Percentiles rank a stretch among this genome's conserved stretches.
Evolutionary conservation across 176 grass and related monocot species (phyloP).

Genomic region (Saccharum spontaneum): DNA sequence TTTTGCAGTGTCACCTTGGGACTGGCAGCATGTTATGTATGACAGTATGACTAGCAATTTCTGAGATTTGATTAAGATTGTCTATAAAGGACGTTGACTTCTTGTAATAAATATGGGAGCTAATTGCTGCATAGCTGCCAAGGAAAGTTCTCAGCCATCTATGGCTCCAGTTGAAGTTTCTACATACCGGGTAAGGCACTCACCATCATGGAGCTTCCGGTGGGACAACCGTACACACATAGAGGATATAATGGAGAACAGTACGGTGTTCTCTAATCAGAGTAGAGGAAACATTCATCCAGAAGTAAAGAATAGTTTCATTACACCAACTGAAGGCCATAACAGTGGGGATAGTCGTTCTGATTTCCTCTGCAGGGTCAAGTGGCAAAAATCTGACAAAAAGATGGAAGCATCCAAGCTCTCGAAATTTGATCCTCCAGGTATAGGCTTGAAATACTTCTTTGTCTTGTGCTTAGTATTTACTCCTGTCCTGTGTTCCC

Average conservation of each 20-base stretch:
- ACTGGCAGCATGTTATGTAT: constrained; percentile 3
- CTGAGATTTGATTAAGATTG: constrained; percentile 15
- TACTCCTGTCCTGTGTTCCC: not conserved
- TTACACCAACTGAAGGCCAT: constrained; percentile 45
- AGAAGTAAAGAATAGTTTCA: constrained; percentile 57
- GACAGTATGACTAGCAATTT: not conserved
- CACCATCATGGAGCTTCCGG: constrained; percentile 82
- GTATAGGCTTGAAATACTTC: constrained; percentile 25
- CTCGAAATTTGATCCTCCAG: constrained; percentile 33
- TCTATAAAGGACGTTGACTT: constrained; percentile 18
- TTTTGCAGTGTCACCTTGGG: constrained; percentile 27
- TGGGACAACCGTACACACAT: constrained; percentile 90
- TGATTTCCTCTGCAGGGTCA: constrained; percentile 43
- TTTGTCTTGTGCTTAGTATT: constrained; percentile 1
- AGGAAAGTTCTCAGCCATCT: constrained; percentile 53
- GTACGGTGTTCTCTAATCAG: constrained; percentile 44
- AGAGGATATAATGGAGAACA: constrained; percentile 70
- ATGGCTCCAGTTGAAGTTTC: constrained; percentile 55
- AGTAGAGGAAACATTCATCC: constrained; percentile 48
- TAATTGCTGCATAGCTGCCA: constrained; percentile 78
- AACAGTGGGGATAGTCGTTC: constrained; percentile 37
- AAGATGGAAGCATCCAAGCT: constrained; percentile 39
- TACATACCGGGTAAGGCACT: constrained; percentile 69
- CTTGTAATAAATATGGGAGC: constrained; percentile 68
- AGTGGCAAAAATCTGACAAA: constrained; percentile 49